These are phyloP conservation scores for Phytopythium chamaehyphon DNA, from an alignment of 352 stramenopile species.

Conservation along the genomic window DNA sequence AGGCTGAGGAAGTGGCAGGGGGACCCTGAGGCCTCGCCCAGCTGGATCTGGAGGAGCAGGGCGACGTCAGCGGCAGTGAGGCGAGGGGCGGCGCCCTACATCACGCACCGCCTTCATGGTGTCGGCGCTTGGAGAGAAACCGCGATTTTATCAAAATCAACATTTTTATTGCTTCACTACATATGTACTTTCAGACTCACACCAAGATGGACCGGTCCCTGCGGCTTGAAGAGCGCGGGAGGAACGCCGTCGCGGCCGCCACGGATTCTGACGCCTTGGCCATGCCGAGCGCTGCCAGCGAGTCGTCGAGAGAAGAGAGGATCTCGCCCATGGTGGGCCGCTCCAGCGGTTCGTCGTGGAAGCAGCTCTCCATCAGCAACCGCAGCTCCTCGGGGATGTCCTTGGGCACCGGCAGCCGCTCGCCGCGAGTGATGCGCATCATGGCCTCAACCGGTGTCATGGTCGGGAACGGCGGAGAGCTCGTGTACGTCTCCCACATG, in stretches of 20 bases:
- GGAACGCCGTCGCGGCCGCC: conserved; percentile 13
- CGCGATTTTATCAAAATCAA: no score
- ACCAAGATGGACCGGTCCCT: conserved; percentile 32
- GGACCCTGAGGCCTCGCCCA: conserved; percentile 62
- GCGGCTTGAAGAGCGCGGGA: conserved; percentile 15
- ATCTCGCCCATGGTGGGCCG: conserved; percentile 73
- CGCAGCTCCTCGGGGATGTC: conserved; percentile 43
- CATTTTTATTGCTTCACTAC: neutral
- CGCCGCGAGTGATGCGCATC: conserved; percentile 55
- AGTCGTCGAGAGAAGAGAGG: conserved; percentile 36
- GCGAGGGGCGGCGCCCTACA: neutral
- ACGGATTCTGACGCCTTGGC: conserved; percentile 14
- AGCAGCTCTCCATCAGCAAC: conserved; percentile 64
- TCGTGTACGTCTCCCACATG: conserved; percentile 79
- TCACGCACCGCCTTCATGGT: conserved; percentile 2
- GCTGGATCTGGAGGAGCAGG: conserved; percentile 47
- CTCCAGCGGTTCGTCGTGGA: conserved; percentile 55
- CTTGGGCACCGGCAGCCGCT: conserved; percentile 44
- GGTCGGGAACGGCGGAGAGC: conserved; percentile 41
- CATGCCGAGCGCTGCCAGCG: conserved; percentile 12
- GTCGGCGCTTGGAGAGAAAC: neutral
- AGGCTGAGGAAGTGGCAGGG: conserved; percentile 80
- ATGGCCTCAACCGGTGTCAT: conserved; percentile 60
- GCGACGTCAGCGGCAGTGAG: neutral
- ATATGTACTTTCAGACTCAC: no score